Evolutionary conservation across 2,329 filamentous ascomycete species (phyloP).

Genomic region (Coniochaeta ligniaria): DNA sequence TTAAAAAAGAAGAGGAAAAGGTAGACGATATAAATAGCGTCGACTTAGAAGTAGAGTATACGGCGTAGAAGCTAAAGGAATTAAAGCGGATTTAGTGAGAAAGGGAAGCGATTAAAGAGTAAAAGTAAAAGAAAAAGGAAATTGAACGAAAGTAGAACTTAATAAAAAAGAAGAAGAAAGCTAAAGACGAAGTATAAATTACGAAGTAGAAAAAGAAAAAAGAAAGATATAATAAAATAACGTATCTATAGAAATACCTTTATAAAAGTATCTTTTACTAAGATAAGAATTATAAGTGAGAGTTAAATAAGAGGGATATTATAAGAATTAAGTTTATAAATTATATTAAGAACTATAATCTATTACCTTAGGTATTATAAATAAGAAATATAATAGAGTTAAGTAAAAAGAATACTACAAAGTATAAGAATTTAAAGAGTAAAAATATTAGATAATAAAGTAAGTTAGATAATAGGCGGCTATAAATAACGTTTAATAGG

Average conservation of each 20-base stretch:
- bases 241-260: conserved; percentile 91
- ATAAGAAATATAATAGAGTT: conserved; percentile 89
- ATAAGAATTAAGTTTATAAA: conserved; percentile 81
- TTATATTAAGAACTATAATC: conserved; percentile 72
- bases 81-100: conserved; percentile 82
- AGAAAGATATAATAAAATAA: conserved; percentile 70
- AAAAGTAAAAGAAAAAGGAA: conserved; percentile 81
- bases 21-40: conserved; percentile 85
- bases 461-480: conserved; percentile 45
- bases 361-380: conserved; percentile 86
- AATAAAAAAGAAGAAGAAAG: conserved; percentile 75
- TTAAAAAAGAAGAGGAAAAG: conserved; percentile 55
- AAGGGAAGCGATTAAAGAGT: conserved; percentile 73
- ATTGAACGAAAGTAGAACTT: conserved; percentile 82
- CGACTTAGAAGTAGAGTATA: conserved; percentile 81
- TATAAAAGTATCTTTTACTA: conserved; percentile 96
- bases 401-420: conserved; percentile 83
- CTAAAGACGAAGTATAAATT: conserved; percentile 75
- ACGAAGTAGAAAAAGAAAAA: conserved; percentile 75
- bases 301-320: conserved; percentile 72
- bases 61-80: conserved; percentile 91
- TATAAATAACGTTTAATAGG: conserved; percentile 24
- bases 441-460: conserved; percentile 93
- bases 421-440: conserved; percentile 78
- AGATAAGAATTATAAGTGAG: conserved; percentile 67